phyloP scores from a whole-genome alignment of 2,329 filamentous ascomycete genomes.

The Hypomyces perniciosus region DNA sequence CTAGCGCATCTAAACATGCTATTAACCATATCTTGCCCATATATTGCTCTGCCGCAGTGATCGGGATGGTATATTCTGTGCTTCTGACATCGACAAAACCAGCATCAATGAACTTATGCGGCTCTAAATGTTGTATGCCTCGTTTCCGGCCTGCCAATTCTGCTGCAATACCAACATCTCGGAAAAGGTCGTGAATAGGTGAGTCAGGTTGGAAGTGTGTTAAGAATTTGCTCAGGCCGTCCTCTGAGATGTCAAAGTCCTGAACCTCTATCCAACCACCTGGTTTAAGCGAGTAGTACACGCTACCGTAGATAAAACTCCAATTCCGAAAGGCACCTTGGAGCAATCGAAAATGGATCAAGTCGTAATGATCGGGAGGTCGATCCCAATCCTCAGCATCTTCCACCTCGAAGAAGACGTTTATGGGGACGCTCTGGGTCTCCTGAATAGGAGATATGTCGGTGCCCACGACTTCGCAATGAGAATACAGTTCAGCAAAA shows the following conservation, averaged over 20 bases:
- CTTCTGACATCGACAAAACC: slow-evolving; percentile 48
- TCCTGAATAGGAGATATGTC: slow-evolving; percentile 54
- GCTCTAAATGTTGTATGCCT: slow-evolving; percentile 41
- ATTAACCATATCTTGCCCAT: slow-evolving; percentile 51
- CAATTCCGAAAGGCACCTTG: slow-evolving; percentile 52
- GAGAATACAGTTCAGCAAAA: slow-evolving; percentile 48
- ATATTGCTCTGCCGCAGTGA: slow-evolving; percentile 38
- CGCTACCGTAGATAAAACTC: slow-evolving; percentile 47
- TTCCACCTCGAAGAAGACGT: slow-evolving; percentile 55
- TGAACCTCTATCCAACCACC: slow-evolving; percentile 53
- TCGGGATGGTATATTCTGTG: slow-evolving; percentile 43
- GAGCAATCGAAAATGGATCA: slow-evolving; percentile 52
- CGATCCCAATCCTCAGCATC: slow-evolving; percentile 57
- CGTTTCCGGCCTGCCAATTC: slow-evolving; percentile 39
- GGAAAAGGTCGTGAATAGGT: slow-evolving; percentile 35
- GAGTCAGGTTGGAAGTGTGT: slow-evolving; percentile 38
- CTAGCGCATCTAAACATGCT: slow-evolving; percentile 44
- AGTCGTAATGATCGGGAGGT: slow-evolving; percentile 45
- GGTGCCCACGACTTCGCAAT: slow-evolving; percentile 52
- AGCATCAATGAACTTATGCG: slow-evolving; percentile 37
- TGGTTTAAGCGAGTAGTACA: slow-evolving; percentile 47
- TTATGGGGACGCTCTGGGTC: slow-evolving; percentile 49
- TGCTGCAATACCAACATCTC: slow-evolving; percentile 39
- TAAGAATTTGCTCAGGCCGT: slow-evolving; percentile 25
- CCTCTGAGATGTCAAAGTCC: slow-evolving; percentile 45